Percentiles rank a stretch among this genome's conserved stretches.
Evolutionary conservation across 352 stramenopile species (phyloP).

Genomic region (Phytophthora rubi): DNA sequence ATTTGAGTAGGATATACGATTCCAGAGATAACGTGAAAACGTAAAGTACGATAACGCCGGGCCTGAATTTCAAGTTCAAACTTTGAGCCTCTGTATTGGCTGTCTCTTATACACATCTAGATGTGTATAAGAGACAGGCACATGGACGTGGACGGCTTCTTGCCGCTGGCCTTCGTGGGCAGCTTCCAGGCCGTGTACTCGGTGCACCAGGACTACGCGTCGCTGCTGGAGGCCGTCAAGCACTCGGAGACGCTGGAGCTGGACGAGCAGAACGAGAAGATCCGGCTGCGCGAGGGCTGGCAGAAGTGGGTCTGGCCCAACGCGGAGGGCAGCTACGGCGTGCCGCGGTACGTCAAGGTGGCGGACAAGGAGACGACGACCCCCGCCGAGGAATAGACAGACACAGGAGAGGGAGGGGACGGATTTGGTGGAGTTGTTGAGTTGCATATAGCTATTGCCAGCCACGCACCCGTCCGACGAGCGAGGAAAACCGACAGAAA

Average conservation of each 20-base stretch:
- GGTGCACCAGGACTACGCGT: conserved; percentile 86
- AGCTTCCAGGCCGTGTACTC: conserved; percentile 90
- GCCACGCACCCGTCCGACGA: background rate
- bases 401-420: background rate
- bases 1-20: no score
- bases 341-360: conserved; percentile 91
- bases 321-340: conserved; percentile 80
- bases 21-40: no score
- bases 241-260: conserved; percentile 73
- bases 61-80: no score
- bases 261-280: conserved; percentile 91
- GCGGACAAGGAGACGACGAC: conserved; percentile 30
- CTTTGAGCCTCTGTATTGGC: no score
- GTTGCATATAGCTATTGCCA: conserved; percentile 31
- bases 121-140: no score
- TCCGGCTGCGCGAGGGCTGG: conserved; percentile 86
- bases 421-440: conserved; percentile 20
- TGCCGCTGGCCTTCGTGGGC: conserved; percentile 89
- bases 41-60: no score
- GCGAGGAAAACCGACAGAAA: conserved; percentile 24
- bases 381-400: conserved; percentile 38
- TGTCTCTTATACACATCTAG: no score
- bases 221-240: conserved; percentile 79
- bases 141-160: conserved; percentile 90
- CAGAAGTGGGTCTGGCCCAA: conserved; percentile 92